phyloP scores from a whole-genome alignment of 176 grass and related monocot genomes.

The Eleusine coracana region DNA sequence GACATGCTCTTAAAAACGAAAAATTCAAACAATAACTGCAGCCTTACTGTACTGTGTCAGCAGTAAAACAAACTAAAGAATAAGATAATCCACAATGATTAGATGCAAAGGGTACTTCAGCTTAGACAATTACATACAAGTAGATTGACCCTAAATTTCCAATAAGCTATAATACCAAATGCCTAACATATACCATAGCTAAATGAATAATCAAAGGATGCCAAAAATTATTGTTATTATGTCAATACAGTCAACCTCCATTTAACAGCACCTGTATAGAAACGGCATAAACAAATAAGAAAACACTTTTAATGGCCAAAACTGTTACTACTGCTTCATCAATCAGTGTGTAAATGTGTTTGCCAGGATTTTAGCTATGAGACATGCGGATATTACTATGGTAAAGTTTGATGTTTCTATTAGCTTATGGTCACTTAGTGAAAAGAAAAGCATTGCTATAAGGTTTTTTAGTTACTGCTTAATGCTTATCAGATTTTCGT shows the following conservation, averaged over 20 bases:
- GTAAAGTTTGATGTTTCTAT: background rate
- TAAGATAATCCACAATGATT: constrained; percentile 22
- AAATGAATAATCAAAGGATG: background rate
- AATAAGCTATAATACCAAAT: background rate
- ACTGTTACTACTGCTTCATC: background rate
- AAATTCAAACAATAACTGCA: background rate
- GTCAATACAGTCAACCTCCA: background rate
- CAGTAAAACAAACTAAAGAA: constrained; percentile 18
- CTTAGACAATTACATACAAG: background rate
- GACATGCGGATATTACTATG: background rate
- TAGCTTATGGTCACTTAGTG: background rate
- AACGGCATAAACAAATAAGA: background rate
- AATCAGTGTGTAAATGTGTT: background rate
- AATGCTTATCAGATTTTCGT: background rate
- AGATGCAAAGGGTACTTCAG: constrained; percentile 19
- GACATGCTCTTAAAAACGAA: background rate
- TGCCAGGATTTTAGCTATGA: background rate
- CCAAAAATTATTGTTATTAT: too few relatives aligned
- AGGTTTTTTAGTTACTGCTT: background rate
- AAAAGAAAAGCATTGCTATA: background rate
- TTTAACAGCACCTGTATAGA: background rate
- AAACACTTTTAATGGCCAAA: background rate
- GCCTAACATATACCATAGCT: background rate
- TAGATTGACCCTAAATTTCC: background rate
- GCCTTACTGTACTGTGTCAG: background rate